Evolutionary conservation across 768 basidiomycete genomes (phyloP).

Genomic region (Rhizopogon roseolus): DNA sequence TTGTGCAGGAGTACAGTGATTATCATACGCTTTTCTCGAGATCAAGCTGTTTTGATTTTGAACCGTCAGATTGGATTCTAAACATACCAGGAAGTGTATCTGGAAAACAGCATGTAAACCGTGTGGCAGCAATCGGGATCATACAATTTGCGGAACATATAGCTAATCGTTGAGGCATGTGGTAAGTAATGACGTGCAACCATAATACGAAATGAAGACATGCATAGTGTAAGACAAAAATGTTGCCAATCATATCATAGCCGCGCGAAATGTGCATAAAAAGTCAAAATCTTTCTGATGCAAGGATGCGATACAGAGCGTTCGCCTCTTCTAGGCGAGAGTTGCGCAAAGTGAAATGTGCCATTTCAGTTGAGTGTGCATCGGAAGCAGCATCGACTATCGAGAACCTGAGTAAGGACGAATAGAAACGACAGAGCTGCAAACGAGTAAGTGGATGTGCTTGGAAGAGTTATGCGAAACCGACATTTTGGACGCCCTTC

Average conservation of each 20-base stretch:
- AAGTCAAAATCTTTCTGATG: slow-evolving; percentile 30
- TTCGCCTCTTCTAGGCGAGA: slow-evolving; percentile 77
- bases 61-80: background rate
- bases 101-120: background rate
- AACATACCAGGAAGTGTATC: background rate
- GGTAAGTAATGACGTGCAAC: background rate
- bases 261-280: background rate
- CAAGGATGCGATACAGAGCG: slow-evolving; percentile 62
- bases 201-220: slow-evolving; percentile 2
- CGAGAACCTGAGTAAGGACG: slow-evolving; percentile 59
- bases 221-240: slow-evolving; percentile 6
- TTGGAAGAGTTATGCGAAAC: slow-evolving; percentile 16
- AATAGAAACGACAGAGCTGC: slow-evolving; percentile 75
- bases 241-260: background rate
- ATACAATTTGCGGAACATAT: background rate
- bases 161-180: background rate
- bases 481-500: slow-evolving; percentile 67
- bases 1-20: too few species aligned
- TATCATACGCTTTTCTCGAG: too few species aligned
- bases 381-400: slow-evolving; percentile 64
- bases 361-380: slow-evolving; percentile 71
- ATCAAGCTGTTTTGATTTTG: background rate
- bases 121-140: background rate
- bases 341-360: slow-evolving; percentile 68
- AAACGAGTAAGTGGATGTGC: slow-evolving; percentile 4